Conservation (phyloP, 148 eudicot genomes). For the Heliamphora exappendiculata region DNA sequence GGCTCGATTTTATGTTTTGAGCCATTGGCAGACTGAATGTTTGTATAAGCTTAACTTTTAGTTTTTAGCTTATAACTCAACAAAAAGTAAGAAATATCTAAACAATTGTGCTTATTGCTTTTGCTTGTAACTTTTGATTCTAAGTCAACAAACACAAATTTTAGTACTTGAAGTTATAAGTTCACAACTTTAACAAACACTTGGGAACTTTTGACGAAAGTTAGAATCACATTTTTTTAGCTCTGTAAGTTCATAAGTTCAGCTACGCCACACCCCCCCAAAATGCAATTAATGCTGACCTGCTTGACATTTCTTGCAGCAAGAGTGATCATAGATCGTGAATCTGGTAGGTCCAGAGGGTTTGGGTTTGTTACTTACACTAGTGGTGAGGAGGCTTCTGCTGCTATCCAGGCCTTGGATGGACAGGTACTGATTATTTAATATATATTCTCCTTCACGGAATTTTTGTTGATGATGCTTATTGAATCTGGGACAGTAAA, state of each 20-base stretch:
- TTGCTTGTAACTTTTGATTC: too few relatives aligned
- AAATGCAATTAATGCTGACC: background rate
- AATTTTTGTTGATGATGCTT: background rate
- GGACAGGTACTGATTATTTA: slow-evolving; percentile 44
- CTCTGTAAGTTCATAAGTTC: too few relatives aligned
- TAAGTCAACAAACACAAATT: too few relatives aligned
- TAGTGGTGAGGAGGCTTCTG: slow-evolving; percentile 60
- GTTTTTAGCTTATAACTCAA: too few relatives aligned
- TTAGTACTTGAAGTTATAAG: too few relatives aligned
- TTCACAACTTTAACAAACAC: too few relatives aligned
- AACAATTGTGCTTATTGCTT: too few relatives aligned
- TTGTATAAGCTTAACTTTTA: too few relatives aligned
- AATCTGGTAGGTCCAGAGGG: slow-evolving; percentile 77
- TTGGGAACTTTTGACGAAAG: too few relatives aligned
- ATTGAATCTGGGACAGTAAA: background rate
- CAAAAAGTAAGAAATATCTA: too few relatives aligned
- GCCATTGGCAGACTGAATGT: background rate
- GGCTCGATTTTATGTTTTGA: background rate
- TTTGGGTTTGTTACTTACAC: slow-evolving; percentile 82
- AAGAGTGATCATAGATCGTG: slow-evolving; percentile 72
- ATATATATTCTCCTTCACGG: background rate
- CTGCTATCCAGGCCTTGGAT: slow-evolving; percentile 85
- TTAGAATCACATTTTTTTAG: too few relatives aligned
- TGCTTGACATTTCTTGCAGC: slow-evolving; percentile 41
- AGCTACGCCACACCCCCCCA: too few relatives aligned